Evolutionary conservation across 2,329 filamentous ascomycete species (phyloP).

Genomic region (Didymella lethalis): DNA sequence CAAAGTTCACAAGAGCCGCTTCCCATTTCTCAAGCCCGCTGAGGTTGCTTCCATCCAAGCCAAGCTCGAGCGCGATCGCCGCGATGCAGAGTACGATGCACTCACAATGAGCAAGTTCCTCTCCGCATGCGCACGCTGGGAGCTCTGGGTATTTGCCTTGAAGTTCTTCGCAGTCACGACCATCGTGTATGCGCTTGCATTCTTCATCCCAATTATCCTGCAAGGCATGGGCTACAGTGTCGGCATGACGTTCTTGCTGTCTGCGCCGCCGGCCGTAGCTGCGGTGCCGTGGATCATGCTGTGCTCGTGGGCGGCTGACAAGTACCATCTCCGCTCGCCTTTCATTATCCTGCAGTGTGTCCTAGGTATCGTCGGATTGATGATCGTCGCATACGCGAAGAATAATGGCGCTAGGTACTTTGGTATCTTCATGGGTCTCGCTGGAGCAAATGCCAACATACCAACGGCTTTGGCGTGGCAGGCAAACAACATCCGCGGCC

Average conservation of each 20-base stretch:
- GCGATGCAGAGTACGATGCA: slow-evolving; percentile 29
- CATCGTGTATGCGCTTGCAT: background rate
- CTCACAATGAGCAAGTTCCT: slow-evolving; percentile 26
- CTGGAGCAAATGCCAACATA: background rate
- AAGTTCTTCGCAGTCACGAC: background rate
- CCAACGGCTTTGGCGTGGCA: background rate
- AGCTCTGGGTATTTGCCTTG: slow-evolving; percentile 27
- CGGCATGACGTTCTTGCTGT: slow-evolving; percentile 33
- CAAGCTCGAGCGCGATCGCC: slow-evolving; percentile 29
- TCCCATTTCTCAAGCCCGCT: slow-evolving; percentile 28
- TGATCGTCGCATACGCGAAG: background rate
- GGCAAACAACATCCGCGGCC: background rate
- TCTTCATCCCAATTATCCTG: background rate
- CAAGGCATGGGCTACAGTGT: slow-evolving; percentile 1
- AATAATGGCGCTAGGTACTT: background rate
- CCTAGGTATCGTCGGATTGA: background rate
- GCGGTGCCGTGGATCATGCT: slow-evolving; percentile 35
- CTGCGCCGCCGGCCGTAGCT: slow-evolving; percentile 36
- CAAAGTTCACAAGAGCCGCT: slow-evolving; percentile 33
- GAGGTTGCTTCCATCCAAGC: slow-evolving; percentile 28
- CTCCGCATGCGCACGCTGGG: slow-evolving; percentile 23
- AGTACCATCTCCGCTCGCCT: slow-evolving; percentile 29
- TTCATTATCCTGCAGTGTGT: slow-evolving; percentile 25
- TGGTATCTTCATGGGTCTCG: background rate
- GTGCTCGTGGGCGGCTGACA: slow-evolving; percentile 33